Percentiles rank a stretch among this genome's conserved stretches.
phyloP scores from a whole-genome alignment of 2,329 filamentous ascomycete genomes.

The Nigrograna mackinnonii region DNA sequence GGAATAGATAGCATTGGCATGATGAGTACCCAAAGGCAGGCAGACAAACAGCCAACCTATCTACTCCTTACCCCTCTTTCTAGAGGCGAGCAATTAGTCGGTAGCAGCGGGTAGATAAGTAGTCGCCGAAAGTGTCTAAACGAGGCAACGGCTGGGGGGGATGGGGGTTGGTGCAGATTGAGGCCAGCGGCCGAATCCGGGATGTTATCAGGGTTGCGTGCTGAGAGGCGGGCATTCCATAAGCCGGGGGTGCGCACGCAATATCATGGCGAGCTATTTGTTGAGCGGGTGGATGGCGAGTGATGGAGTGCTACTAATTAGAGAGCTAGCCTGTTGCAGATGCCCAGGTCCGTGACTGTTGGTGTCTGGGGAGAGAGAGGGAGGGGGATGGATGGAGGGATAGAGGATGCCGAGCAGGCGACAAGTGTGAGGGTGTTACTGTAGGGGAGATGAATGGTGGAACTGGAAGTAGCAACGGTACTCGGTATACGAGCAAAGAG shows the following conservation, averaged over 20 bases:
- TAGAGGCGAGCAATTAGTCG: too few relatives aligned
- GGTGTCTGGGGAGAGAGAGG: conserved; percentile 25
- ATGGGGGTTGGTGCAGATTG: neutral
- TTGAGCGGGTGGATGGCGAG: conserved; percentile 9
- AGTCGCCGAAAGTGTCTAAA: conserved; percentile 18
- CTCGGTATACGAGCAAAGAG: too few relatives aligned
- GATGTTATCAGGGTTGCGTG: conserved; percentile 28
- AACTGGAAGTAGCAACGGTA: too few relatives aligned
- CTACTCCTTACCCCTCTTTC: too few relatives aligned
- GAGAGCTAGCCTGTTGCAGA: conserved; percentile 13
- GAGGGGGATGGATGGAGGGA: neutral
- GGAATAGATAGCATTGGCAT: neutral
- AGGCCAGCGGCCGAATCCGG: conserved; percentile 22
- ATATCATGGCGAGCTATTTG: conserved; percentile 14
- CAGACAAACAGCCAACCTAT: too few relatives aligned
- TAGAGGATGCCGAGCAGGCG: conserved; percentile 1
- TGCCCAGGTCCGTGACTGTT: conserved; percentile 28
- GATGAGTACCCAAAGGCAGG: too few relatives aligned
- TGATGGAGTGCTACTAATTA: too few relatives aligned
- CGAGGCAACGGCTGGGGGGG: conserved; percentile 2
- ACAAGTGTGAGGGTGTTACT: too few relatives aligned
- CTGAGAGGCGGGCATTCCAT: conserved; percentile 17
- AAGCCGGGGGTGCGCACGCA: conserved; percentile 14
- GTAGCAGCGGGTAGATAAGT: conserved; percentile 20
- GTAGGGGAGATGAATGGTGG: too few relatives aligned